These are phyloP conservation scores for Centaurea solstitialis DNA, from an alignment of 129 eudicot species.

Conservation along the genomic window DNA sequence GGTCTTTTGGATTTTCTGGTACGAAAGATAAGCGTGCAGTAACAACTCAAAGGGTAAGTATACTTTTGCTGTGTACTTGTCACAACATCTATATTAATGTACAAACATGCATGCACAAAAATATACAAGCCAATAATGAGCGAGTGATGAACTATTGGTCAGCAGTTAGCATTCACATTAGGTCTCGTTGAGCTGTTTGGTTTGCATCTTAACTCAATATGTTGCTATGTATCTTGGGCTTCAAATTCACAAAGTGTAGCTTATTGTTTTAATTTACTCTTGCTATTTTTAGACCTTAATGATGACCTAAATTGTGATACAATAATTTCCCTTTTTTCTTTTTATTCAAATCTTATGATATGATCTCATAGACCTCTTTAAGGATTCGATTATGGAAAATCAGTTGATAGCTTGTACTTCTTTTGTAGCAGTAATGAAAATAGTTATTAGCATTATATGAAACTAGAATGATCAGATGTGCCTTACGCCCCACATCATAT, in stretches of 20 bases:
- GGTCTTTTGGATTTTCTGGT: slow-evolving; percentile 97
- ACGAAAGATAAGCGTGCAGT: slow-evolving; percentile 98
- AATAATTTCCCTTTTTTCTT: neutral
- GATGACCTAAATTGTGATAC: neutral
- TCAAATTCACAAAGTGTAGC: neutral
- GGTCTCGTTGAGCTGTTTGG: neutral
- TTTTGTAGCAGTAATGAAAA: neutral
- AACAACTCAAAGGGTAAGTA: slow-evolving; percentile 88
- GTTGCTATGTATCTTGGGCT: neutral
- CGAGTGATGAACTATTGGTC: neutral
- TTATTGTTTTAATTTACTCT: neutral
- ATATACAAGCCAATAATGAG: neutral
- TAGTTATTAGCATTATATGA: neutral
- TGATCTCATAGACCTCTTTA: neutral
- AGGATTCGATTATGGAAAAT: neutral
- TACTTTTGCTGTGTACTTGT: neutral
- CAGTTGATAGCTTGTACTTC: neutral
- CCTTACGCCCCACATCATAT: neutral
- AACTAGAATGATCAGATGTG: neutral
- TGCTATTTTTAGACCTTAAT: neutral
- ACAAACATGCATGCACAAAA: neutral
- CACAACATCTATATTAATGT: neutral
- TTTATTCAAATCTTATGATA: neutral
- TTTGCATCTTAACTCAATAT: neutral
- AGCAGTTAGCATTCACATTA: neutral